Conservation (phyloP, 192 early-diverging fungal genomes). For the Coemansia sp. region DNA sequence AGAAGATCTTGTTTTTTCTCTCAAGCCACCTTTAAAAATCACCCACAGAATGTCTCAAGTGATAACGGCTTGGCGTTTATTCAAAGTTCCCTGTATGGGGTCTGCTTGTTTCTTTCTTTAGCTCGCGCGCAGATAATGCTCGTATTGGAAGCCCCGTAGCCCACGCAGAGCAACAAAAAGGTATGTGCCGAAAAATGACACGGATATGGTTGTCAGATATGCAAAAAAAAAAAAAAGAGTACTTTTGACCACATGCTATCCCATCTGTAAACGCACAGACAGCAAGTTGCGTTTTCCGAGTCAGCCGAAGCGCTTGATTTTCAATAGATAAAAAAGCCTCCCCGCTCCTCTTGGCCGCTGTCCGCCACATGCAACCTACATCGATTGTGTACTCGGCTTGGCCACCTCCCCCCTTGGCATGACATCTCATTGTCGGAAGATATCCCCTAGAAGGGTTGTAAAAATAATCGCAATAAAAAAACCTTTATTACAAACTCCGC, state of each 20-base stretch:
- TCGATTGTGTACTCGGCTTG: conserved; percentile 2
- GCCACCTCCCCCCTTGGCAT: background rate
- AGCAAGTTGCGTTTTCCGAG: background rate
- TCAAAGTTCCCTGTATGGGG: background rate
- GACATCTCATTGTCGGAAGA: background rate
- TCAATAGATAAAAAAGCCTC: background rate
- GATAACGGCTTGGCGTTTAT: background rate
- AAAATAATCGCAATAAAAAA: background rate
- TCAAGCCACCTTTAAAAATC: background rate
- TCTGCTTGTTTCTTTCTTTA: background rate
- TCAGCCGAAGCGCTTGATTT: background rate
- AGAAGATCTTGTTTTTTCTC: background rate
- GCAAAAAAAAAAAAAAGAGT: too few species aligned
- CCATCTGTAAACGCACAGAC: background rate
- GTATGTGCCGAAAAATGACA: background rate
- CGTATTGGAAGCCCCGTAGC: too few species aligned
- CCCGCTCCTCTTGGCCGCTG: background rate
- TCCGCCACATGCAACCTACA: background rate
- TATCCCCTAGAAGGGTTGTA: background rate
- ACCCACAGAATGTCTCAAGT: background rate
- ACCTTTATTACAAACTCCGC: background rate
- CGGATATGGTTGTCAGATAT: background rate
- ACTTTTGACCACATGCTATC: too few species aligned
- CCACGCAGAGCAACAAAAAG: too few species aligned
- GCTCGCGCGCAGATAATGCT: too few species aligned